These are phyloP conservation scores for Odontarrhena argentea DNA, from an alignment of 345 rosid species.

Conservation along the genomic window DNA sequence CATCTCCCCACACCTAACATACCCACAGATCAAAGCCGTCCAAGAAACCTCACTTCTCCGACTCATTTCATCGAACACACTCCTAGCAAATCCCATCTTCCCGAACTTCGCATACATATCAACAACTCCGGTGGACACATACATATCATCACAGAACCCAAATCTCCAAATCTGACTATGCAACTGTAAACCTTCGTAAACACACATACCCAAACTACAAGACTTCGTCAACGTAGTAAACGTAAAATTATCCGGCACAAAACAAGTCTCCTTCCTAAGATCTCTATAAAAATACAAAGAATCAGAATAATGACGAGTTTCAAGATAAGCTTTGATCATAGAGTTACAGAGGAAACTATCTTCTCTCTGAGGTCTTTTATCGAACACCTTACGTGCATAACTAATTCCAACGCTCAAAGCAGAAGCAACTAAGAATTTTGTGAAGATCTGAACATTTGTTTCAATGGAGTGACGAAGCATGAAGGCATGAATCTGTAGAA, in stretches of 20 bases:
- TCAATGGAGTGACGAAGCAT: slow-evolving; percentile 63
- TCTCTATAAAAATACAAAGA: slow-evolving; percentile 55
- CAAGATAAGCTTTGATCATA: slow-evolving; percentile 65
- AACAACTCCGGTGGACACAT: slow-evolving; percentile 64
- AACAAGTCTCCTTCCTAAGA: slow-evolving; percentile 50
- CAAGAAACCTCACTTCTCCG: slow-evolving; percentile 65
- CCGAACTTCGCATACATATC: slow-evolving; percentile 73
- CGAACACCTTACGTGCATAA: slow-evolving; percentile 66
- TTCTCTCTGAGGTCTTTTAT: slow-evolving; percentile 50
- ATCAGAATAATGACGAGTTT: slow-evolving; percentile 43
- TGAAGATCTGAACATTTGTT: slow-evolving; percentile 57
- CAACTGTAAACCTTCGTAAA: slow-evolving; percentile 57
- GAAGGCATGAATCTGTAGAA: slow-evolving; percentile 65
- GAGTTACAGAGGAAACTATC: slow-evolving; percentile 67
- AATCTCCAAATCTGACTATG: slow-evolving; percentile 55
- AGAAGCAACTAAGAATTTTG: slow-evolving; percentile 54
- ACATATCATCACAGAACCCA: slow-evolving; percentile 63
- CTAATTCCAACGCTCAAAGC: slow-evolving; percentile 42
- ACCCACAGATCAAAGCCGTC: slow-evolving; percentile 76
- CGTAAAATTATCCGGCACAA: slow-evolving; percentile 61
- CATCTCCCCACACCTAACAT: slow-evolving; percentile 54
- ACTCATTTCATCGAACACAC: slow-evolving; percentile 67
- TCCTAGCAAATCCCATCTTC: slow-evolving; percentile 47
- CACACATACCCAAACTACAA: slow-evolving; percentile 44
- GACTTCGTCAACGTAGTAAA: slow-evolving; percentile 61